Percentiles rank a stretch among this genome's conserved stretches.
Conservation (phyloP, 2,329 filamentous ascomycete species). For the Coniochaeta hoffmannii region DNA sequence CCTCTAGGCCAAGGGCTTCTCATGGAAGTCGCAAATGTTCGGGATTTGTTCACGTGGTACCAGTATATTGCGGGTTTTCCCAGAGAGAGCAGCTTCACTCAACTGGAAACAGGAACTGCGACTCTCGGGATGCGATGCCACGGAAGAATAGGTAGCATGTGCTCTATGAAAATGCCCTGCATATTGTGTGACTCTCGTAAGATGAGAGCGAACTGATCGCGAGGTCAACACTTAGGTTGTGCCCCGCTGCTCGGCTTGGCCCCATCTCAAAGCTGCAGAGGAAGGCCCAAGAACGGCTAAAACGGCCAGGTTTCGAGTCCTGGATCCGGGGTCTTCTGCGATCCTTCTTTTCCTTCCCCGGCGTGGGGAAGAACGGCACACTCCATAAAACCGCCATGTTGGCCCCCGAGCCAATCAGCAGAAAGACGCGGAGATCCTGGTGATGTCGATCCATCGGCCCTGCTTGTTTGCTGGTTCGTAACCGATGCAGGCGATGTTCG, state of each 20-base stretch:
- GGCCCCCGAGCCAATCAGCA: not conserved
- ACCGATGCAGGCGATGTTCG: not conserved
- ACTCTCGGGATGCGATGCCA: not conserved
- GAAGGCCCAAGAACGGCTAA: too few relatives aligned
- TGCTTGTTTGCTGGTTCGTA: not conserved
- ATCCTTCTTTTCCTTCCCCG: not conserved
- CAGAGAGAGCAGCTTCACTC: not conserved
- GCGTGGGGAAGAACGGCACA: not conserved
- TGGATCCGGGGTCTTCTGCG: not conserved
- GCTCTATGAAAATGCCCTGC: not conserved
- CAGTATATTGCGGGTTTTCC: not conserved
- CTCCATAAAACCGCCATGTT: not conserved
- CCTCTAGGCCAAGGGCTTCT: too few relatives aligned
- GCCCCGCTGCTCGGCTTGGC: too few relatives aligned
- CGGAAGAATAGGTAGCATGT: not conserved
- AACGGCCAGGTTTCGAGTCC: not conserved
- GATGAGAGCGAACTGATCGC: too few relatives aligned
- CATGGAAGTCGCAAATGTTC: not conserved
- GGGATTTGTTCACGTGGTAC: not conserved
- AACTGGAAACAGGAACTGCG: not conserved
- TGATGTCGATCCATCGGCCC: constrained; percentile 1
- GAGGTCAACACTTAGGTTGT: not conserved
- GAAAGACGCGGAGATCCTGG: not conserved
- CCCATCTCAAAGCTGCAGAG: not conserved
- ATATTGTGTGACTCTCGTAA: not conserved